Conservation (phyloP, 1,284 basidiomycete species). For the Austroboletus niveus region DNA sequence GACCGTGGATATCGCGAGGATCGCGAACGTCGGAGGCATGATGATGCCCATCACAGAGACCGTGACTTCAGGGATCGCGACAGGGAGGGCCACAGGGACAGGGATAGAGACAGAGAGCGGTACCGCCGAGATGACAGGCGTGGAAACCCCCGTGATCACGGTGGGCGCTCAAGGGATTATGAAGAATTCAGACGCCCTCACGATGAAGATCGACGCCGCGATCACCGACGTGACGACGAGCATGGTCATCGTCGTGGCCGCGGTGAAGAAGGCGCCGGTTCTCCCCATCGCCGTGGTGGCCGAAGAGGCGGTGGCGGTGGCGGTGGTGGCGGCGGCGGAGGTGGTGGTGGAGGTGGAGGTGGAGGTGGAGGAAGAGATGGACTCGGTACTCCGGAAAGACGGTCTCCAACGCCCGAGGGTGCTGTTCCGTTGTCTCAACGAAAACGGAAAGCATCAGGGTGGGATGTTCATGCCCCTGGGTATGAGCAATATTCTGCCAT, state of each 20-base stretch:
- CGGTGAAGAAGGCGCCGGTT: slow-evolving; percentile 36
- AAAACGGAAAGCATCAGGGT: slow-evolving; percentile 84
- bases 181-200: slow-evolving; percentile 44
- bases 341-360: not conserved
- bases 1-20: slow-evolving; percentile 56
- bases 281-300: slow-evolving; percentile 37
- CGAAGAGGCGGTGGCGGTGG: slow-evolving; percentile 17
- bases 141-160: slow-evolving; percentile 34
- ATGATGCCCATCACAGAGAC: slow-evolving; percentile 49
- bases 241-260: slow-evolving; percentile 35
- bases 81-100: slow-evolving; percentile 41
- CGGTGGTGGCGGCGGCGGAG: slow-evolving; percentile 20
- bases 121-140: slow-evolving; percentile 44
- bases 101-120: slow-evolving; percentile 39
- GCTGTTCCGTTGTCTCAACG: slow-evolving; percentile 82
- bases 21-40: slow-evolving; percentile 51
- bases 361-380: slow-evolving; percentile 39
- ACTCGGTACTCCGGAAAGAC: slow-evolving; percentile 67
- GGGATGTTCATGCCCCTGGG: slow-evolving; percentile 94
- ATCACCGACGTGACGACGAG: slow-evolving; percentile 49
- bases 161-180: slow-evolving; percentile 39
- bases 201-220: slow-evolving; percentile 48
- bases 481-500: slow-evolving; percentile 94
- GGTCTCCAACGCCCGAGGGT: slow-evolving; percentile 90
- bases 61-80: slow-evolving; percentile 44